Evolutionary conservation across 306 rosid genomes (phyloP).

Genomic region (Vachellia pachyceras): DNA sequence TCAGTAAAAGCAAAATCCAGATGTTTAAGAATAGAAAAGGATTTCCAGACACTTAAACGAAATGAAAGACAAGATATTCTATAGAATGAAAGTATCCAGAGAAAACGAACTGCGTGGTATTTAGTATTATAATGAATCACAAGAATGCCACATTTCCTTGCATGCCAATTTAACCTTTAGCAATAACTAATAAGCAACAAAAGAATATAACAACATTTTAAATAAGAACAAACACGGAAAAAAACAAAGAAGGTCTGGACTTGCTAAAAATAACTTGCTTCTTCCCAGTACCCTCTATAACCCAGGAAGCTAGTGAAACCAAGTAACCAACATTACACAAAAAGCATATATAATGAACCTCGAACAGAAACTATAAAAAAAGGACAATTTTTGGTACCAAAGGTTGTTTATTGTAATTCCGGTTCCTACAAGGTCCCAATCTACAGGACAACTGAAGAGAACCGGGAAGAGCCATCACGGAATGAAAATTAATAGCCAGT

Average conservation of each 20-base stretch:
- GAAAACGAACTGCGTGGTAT: constrained; percentile 14
- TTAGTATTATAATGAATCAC: constrained; percentile 8
- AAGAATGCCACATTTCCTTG: constrained; percentile 15
- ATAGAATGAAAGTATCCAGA: constrained; percentile 5
- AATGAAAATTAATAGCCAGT: constrained; percentile 39
- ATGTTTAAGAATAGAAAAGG: constrained; percentile 4
- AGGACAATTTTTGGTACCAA: constrained; percentile 50
- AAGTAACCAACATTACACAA: not conserved
- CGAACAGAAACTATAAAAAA: not conserved
- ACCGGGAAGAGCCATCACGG: constrained; percentile 75
- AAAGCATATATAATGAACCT: not conserved
- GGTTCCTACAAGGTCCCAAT: constrained; percentile 74
- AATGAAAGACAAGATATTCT: not conserved
- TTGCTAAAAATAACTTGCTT: constrained; percentile 43
- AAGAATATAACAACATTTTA: constrained; percentile 17
- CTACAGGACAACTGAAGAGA: constrained; percentile 77
- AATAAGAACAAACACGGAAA: constrained; percentile 1
- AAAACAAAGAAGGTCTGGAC: constrained; percentile 39
- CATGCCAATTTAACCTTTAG: not conserved
- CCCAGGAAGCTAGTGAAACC: constrained; percentile 27
- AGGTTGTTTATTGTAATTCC: constrained; percentile 45
- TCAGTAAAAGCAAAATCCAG: not conserved
- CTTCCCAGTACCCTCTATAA: constrained; percentile 53
- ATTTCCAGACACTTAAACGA: constrained; percentile 3
- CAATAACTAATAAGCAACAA: constrained; percentile 11